Percentiles rank a stretch among this genome's conserved stretches.
Conservation (phyloP, 495 filamentous ascomycete species). For the Hypoxylon fuscum region DNA sequence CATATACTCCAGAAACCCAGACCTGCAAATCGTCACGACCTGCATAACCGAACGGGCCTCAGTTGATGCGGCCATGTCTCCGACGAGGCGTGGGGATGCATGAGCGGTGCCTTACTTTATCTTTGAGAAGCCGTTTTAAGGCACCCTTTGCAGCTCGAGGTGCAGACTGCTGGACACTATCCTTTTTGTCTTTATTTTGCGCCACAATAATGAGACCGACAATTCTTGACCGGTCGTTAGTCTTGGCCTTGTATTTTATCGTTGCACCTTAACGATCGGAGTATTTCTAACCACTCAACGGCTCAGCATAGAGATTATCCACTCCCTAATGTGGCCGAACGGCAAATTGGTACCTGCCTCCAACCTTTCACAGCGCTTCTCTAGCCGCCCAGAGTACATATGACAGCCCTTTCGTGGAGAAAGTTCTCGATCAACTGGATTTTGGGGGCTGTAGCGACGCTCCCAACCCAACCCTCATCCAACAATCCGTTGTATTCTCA, state of each 20-base stretch:
- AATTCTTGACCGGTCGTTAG: constrained; percentile 43
- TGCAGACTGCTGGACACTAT: background rate
- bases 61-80: constrained; percentile 50
- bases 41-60: constrained; percentile 53
- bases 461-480: constrained; percentile 23
- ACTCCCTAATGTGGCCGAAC: constrained; percentile 48
- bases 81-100: constrained; percentile 48
- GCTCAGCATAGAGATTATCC: constrained; percentile 41
- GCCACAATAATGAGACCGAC: constrained; percentile 38
- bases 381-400: constrained; percentile 52
- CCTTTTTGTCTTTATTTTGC: constrained; percentile 18
- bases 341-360: constrained; percentile 45
- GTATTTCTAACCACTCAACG: constrained; percentile 46
- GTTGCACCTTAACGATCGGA: constrained; percentile 50
- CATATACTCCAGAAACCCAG: constrained; percentile 36
- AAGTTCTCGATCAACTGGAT: constrained; percentile 41
- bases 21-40: constrained; percentile 41
- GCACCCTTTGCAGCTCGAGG: constrained; percentile 10
- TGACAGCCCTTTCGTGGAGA: constrained; percentile 41
- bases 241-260: constrained; percentile 38
- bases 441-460: constrained; percentile 26
- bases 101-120: constrained; percentile 39
- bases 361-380: constrained; percentile 55
- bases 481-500: constrained; percentile 8
- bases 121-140: constrained; percentile 29